These are phyloP conservation scores for Silene uniflora DNA, from an alignment of 148 eudicot species.

Conservation along the genomic window DNA sequence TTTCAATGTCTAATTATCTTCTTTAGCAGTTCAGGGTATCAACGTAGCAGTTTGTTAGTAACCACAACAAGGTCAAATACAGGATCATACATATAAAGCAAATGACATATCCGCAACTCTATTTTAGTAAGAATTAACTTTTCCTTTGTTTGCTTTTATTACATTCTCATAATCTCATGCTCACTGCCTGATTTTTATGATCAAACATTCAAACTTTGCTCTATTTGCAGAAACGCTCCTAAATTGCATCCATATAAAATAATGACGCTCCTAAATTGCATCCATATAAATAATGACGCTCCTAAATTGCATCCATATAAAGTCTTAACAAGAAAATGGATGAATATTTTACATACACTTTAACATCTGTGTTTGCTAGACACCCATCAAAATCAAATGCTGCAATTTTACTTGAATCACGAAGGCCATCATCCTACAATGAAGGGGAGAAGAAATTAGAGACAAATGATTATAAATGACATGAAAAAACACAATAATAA, in stretches of 20 bases:
- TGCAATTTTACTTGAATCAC: slow-evolving; percentile 75
- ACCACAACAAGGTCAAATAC: background rate
- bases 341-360: slow-evolving; percentile 35
- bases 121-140: background rate
- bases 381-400: slow-evolving; percentile 99
- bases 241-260: background rate
- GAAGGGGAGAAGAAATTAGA: background rate
- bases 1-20: background rate
- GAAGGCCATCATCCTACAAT: slow-evolving; percentile 72
- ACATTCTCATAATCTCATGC: background rate
- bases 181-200: background rate
- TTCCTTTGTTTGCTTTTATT: background rate
- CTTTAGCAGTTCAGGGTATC: background rate
- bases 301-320: too few species aligned
- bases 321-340: slow-evolving; percentile 7
- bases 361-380: slow-evolving; percentile 76
- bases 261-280: too few species aligned
- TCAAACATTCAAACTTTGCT: too few species aligned
- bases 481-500: background rate
- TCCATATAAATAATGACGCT: background rate
- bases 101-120: background rate
- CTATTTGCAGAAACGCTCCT: background rate
- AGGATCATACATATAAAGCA: background rate
- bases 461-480: background rate
- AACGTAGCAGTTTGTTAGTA: background rate